Evolutionary conservation across 2,329 filamentous ascomycete genomes (phyloP).

Genomic region (Aspergillus sp.): DNA sequence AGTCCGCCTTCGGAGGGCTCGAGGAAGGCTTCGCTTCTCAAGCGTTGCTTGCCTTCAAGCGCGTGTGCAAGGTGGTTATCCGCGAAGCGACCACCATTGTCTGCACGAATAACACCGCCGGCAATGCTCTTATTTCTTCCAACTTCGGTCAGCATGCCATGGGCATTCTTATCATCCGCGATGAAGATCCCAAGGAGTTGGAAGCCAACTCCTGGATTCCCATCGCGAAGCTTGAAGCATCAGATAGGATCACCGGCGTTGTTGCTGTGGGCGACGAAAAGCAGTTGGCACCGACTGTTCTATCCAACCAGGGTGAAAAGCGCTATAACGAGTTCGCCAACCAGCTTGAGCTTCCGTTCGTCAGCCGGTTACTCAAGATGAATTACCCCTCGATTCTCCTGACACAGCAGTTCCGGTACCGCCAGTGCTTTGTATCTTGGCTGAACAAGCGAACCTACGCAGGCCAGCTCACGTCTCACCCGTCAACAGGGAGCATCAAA

Average conservation of each 20-base stretch:
- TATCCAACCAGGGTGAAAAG: not conserved
- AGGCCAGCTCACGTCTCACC: not conserved
- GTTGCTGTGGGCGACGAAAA: not conserved
- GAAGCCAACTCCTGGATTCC: not conserved
- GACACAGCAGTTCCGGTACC: not conserved
- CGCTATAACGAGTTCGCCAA: not conserved
- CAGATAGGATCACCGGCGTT: not conserved
- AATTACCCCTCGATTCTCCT: not conserved
- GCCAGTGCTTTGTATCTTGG: not conserved
- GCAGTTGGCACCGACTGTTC: not conserved
- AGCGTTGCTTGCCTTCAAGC: too few species aligned
- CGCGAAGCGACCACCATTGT: too few species aligned
- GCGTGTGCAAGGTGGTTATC: too few species aligned
- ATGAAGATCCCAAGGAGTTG: not conserved
- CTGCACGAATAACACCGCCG: not conserved
- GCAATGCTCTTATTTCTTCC: not conserved
- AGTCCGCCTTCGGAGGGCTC: too few species aligned
- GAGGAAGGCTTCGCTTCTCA: too few species aligned
- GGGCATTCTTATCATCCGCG: not conserved
- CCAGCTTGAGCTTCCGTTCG: not conserved
- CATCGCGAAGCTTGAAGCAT: not conserved
- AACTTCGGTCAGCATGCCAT: not conserved
- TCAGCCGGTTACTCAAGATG: not conserved
- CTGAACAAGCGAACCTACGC: not conserved
- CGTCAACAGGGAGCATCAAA: not conserved